Percentiles rank a stretch among this genome's conserved stretches.
phyloP scores from a whole-genome alignment of 164 flowering plant species.

The Paratinospora sagittata region DNA sequence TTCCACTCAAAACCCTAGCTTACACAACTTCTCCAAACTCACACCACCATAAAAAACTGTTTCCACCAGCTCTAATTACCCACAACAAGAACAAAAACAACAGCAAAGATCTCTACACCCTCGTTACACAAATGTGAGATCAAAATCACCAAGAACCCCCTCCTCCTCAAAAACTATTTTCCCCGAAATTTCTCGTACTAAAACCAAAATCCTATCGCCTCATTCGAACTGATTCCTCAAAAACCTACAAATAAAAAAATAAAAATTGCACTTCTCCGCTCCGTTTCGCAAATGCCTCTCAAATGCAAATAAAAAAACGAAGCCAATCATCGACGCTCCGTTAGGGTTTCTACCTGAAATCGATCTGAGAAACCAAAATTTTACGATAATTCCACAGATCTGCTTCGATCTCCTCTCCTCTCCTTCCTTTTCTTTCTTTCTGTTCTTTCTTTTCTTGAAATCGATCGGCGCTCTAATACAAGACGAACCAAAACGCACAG shows the following conservation, averaged over 20 bases:
- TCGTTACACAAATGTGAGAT: too few relatives aligned
- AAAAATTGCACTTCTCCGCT: background rate
- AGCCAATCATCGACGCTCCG: background rate
- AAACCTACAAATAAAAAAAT: background rate
- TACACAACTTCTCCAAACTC: constrained; percentile 6
- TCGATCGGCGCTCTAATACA: constrained; percentile 1
- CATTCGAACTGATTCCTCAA: background rate
- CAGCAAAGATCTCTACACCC: too few relatives aligned
- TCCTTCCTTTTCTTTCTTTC: too few relatives aligned
- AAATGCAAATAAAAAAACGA: background rate
- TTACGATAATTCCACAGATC: background rate
- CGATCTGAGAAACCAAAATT: background rate
- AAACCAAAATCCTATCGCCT: background rate
- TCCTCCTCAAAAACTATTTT: background rate
- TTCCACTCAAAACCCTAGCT: constrained; percentile 8
- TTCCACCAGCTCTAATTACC: background rate
- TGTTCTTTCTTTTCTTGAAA: background rate
- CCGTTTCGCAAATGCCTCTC: background rate
- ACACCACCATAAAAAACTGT: background rate
- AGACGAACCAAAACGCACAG: background rate
- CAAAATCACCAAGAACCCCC: background rate
- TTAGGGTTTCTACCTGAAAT: background rate
- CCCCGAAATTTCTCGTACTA: background rate
- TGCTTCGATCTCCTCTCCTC: background rate
- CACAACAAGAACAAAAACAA: too few relatives aligned